Evolutionary conservation across 345 rosid genomes (phyloP), one percentile per base, ranked within the genome.

Genomic region (Geranium brycei): DNA sequence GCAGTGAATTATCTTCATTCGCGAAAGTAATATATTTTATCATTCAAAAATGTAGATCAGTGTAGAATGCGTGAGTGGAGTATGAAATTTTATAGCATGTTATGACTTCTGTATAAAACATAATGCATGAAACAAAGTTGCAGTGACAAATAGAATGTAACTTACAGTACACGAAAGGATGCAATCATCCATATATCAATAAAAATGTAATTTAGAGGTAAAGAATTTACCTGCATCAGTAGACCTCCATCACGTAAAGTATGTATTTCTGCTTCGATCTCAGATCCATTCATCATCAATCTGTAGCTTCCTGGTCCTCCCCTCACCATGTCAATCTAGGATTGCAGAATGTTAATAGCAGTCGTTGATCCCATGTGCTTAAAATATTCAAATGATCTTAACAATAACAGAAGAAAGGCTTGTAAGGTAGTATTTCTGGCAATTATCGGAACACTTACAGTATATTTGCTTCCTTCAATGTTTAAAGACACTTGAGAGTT

Each of bases 381-480:
- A 59, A 19, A 19, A 19, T 17, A 28, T 28, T 7, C 16, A 19
- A 19, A 19, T 19, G 6, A 59, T 23, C 12, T 14, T 23, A 59
- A 59, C 8, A 3, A 17, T 19, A 11, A 14, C 16, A 53, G 2
- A 5, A 16, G 28, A 31, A 10, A 56, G 16, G 23, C n/a, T 53
- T 35, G n/a, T 16, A 15, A 19, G 5, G 61, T 14, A 31, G 16
- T 19, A 3, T 17, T 56, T 17, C 31, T 60, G 41, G 53, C 58
- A 31, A 30, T 40, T 23, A 41, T 72, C 60, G 17, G 30, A 38
- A 47, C 15, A 10, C 75, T 55, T 82, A 91, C 99, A 79, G 79
- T 84, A 72, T 95, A 95, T 80, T 95, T 95, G 84, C 95, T 95
- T 81, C 99, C 99, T 82, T 95, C 99, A 72, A 95, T 95, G 82